phyloP scores from a whole-genome alignment of 2,329 filamentous ascomycete genomes.

The Penicillium sp. region DNA sequence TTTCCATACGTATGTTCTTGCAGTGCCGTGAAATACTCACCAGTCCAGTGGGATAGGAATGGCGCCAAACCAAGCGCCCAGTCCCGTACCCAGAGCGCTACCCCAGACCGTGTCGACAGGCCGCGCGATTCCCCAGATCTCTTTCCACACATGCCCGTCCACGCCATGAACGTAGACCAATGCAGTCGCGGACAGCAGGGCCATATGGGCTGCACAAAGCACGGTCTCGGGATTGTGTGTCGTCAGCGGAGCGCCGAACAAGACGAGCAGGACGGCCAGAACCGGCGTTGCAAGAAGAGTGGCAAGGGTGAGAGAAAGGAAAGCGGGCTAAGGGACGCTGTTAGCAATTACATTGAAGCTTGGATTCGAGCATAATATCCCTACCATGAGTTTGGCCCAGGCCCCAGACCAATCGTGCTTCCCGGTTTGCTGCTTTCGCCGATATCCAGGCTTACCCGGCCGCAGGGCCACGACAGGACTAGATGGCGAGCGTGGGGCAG shows the following conservation, averaged over 20 bases:
- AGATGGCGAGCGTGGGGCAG: conserved; percentile 13
- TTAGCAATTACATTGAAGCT: background rate
- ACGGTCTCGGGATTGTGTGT: conserved; percentile 76
- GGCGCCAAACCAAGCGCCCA: conserved; percentile 90
- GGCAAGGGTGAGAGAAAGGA: conserved; percentile 63
- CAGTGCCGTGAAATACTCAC: conserved; percentile 43
- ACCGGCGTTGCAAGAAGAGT: conserved; percentile 56
- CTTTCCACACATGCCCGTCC: conserved; percentile 67
- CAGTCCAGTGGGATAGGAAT: conserved; percentile 95
- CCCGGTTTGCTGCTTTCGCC: conserved; percentile 21
- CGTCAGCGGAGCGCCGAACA: conserved; percentile 88
- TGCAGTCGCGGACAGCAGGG: conserved; percentile 73
- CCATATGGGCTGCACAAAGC: conserved; percentile 76
- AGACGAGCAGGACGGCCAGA: conserved; percentile 64
- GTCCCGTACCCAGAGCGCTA: conserved; percentile 69
- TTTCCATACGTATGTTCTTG: background rate
- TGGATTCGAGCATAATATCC: background rate
- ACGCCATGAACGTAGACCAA: conserved; percentile 84
- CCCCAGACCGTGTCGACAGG: conserved; percentile 85
- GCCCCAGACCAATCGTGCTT: conserved; percentile 17
- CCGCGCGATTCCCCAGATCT: conserved; percentile 64
- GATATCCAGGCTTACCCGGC: conserved; percentile 20
- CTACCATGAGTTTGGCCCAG: conserved; percentile 29
- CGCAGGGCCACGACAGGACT: conserved; percentile 8
- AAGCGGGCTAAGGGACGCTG: conserved; percentile 56